Base-by-base conservation (phyloP, 2,329 filamentous ascomycete species). In the Phoma herbarum region DNA sequence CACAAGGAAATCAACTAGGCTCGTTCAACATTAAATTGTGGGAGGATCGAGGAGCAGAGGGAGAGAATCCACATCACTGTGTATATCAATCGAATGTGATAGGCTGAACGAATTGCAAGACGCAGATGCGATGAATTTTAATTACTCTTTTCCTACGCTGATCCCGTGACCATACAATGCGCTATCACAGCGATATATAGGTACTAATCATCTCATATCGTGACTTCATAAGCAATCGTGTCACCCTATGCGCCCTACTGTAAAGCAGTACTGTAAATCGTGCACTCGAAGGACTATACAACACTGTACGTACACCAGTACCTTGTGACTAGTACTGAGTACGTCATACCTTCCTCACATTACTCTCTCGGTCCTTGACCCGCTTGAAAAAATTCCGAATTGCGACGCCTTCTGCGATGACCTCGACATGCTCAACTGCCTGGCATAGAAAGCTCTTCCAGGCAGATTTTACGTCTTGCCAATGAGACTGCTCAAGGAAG, bases 1-100 rank as follows among this genome's bases (percentile, higher is more conserved):
- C 74, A 77, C 50, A 77, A 73, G 72, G 73, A 77, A 68, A 76
- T 76, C 12, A 77, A 77, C 51, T 77, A 70, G 59, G 33, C 23
- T 3, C 25, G 14, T n/a, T 11, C 14, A 2, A 16, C 11, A 9
- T 3, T n/a, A 35, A 14, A 14, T 6, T 5, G 11, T 12, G 44
- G 16, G 10, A 35, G 20, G 29, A 28, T 26, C 1, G 12, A 20
- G 20, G 18, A 52, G 23, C n/a, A 33, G 26, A 35, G 20, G 28
- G 18, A 31, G 10, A 22, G 44, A 20, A 26, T n/a, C 18, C 20
- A 20, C 26, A 20, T 39, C n/a, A 41, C 50, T 49, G 50, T 58
- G 56, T 47, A 54, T 59, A 54, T 35, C 56, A 59, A 42, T 28
- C 23, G 33, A 46, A 54, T 26, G 22, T 42, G 33, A 35, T 29